Percentiles rank a stretch among this genome's conserved stretches.
Evolutionary conservation across 139 green algal species (phyloP).

Genomic region (Chlorella vulgaris): DNA sequence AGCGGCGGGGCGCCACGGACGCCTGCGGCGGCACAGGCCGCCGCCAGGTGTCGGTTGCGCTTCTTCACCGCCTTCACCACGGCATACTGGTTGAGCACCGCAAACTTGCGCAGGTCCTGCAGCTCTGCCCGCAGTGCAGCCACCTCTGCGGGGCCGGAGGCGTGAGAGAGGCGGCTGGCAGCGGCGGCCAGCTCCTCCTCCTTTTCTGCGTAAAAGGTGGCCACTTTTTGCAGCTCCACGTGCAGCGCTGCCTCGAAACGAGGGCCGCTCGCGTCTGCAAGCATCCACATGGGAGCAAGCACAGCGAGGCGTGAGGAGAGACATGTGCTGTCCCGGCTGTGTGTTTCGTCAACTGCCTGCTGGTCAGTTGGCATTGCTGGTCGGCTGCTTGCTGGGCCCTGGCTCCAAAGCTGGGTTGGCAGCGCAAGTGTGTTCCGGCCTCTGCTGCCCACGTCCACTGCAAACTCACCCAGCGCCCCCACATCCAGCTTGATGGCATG

Average conservation of each 20-base stretch:
- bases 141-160: slow-evolving; percentile 12
- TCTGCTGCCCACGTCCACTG: no score
- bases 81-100: slow-evolving; percentile 85
- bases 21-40: background rate
- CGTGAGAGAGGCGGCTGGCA: background rate
- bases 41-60: slow-evolving; percentile 74
- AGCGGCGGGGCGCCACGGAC: no score
- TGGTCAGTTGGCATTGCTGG: no score
- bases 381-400: no score
- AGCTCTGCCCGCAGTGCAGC: slow-evolving; percentile 38
- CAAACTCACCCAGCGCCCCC: background rate
- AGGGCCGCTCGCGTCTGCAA: slow-evolving; percentile 52
- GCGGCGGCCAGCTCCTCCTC: slow-evolving; percentile 33
- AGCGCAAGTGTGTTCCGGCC: no score
- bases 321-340: background rate
- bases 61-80: slow-evolving; percentile 88
- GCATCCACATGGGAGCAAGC: background rate
- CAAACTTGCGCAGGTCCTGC: slow-evolving; percentile 70
- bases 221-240: slow-evolving; percentile 66
- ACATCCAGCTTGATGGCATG: slow-evolving; percentile 69
- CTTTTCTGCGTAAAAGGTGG: slow-evolving; percentile 62
- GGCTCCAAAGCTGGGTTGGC: no score
- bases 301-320: background rate
- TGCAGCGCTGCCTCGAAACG: slow-evolving; percentile 58
- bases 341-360: no score